These are phyloP conservation scores for Syncephalis fuscata DNA, from an alignment of 371 early-diverging fungal species.

Conservation along the genomic window DNA sequence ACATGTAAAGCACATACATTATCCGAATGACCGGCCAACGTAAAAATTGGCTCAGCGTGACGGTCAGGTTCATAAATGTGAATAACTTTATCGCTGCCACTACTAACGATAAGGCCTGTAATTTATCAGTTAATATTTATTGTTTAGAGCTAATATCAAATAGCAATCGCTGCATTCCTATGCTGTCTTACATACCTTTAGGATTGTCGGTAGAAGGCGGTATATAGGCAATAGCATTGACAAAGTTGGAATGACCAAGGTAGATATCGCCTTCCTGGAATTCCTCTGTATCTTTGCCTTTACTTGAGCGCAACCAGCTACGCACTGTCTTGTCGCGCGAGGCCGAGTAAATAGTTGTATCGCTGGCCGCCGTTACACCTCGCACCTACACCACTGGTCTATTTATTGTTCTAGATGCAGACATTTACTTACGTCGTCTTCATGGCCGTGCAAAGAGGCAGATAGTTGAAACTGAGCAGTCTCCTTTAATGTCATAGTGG, in stretches of 20 bases:
- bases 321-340: slow-evolving; percentile 62
- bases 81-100: slow-evolving; percentile 72
- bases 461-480: slow-evolving; percentile 16
- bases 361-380: slow-evolving; percentile 43
- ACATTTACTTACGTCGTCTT: slow-evolving; percentile 21
- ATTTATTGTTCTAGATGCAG: too few relatives aligned
- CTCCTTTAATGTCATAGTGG: not conserved
- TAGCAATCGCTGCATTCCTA: not conserved
- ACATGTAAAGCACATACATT: slow-evolving; percentile 69
- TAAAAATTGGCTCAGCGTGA: slow-evolving; percentile 37
- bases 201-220: slow-evolving; percentile 35
- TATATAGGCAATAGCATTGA: slow-evolving; percentile 57
- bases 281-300: slow-evolving; percentile 17
- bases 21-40: slow-evolving; percentile 69
- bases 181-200: slow-evolving; percentile 24
- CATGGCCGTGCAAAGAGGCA: slow-evolving; percentile 25
- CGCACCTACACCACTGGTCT: too few relatives aligned
- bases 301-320: slow-evolving; percentile 25
- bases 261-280: slow-evolving; percentile 35
- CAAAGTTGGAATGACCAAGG: slow-evolving; percentile 59
- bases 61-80: slow-evolving; percentile 51
- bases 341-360: slow-evolving; percentile 49
- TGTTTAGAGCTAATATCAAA: not conserved
- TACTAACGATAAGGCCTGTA: slow-evolving; percentile 62
- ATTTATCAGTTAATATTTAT: not conserved